These are phyloP conservation scores for Picochlorum sp. DNA, from an alignment of 139 green algal genomes.

Conservation along the genomic window DNA sequence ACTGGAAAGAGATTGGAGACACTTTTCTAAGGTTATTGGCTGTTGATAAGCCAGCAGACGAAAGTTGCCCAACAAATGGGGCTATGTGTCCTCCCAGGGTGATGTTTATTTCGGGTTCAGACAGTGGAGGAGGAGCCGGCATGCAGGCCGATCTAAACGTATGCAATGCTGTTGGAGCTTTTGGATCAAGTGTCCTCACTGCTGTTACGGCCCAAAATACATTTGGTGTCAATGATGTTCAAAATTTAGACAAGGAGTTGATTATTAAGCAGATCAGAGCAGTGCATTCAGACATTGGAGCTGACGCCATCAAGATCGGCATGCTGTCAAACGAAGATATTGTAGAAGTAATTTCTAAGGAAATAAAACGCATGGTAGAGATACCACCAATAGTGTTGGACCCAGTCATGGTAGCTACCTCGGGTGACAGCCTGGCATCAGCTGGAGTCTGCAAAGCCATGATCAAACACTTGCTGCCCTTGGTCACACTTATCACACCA, in stretches of 20 bases:
- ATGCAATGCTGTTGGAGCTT: conserved; percentile 59
- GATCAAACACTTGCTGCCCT: conserved; percentile 51
- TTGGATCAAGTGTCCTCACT: conserved; percentile 65
- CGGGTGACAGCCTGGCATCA: conserved; percentile 57
- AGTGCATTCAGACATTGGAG: conserved; percentile 75
- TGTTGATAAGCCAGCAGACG: background rate
- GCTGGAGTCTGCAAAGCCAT: conserved; percentile 43
- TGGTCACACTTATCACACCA: conserved; percentile 78
- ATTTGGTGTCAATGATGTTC: conserved; percentile 64
- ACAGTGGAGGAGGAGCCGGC: conserved; percentile 87
- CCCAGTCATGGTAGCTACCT: conserved; percentile 86
- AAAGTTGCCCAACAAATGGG: background rate
- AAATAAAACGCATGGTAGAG: conserved; percentile 12
- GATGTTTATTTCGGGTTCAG: conserved; percentile 77
- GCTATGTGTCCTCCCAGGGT: conserved; percentile 37
- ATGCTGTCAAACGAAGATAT: conserved; percentile 70
- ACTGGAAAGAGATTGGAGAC: conserved; percentile 35
- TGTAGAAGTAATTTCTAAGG: conserved; percentile 43
- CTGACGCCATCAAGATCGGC: conserved; percentile 82
- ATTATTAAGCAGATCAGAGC: conserved; percentile 69
- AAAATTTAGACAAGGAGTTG: conserved; percentile 40
- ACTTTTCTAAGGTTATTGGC: too few species aligned
- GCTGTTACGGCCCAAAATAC: conserved; percentile 93
- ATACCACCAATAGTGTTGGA: conserved; percentile 71
- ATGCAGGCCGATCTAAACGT: conserved; percentile 78